Percentiles rank a stretch among this genome's conserved stretches.
These are phyloP conservation scores for Arthrobotrys conoides DNA, from an alignment of 2,329 filamentous ascomycete species.

Conservation along the genomic window DNA sequence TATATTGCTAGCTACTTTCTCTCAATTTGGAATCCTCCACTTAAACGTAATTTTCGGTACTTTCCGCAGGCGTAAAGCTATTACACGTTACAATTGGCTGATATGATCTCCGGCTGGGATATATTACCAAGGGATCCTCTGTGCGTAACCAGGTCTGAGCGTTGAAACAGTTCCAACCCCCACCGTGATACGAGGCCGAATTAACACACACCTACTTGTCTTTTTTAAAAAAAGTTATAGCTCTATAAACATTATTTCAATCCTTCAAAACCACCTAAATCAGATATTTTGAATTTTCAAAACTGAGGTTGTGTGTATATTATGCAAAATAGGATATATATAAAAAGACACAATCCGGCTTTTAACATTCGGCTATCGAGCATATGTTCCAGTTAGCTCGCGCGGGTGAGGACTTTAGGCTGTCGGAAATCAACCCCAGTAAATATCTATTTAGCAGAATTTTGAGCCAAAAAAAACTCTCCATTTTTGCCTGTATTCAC, in stretches of 20 bases:
- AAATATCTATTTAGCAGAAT: conserved; percentile 50
- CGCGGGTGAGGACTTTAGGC: conserved; percentile 37
- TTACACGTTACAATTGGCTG: conserved; percentile 28
- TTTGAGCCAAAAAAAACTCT: conserved; percentile 20
- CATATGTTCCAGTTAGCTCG: background rate
- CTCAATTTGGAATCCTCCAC: background rate
- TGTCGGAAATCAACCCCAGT: conserved; percentile 30
- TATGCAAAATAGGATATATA: conserved; percentile 19
- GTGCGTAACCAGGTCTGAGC: conserved; percentile 33
- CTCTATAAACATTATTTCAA: background rate
- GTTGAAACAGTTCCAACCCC: conserved; percentile 3
- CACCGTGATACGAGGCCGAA: background rate
- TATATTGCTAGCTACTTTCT: background rate
- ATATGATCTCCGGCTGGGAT: conserved; percentile 44
- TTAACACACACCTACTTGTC: background rate
- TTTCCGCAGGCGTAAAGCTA: background rate
- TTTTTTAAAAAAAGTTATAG: background rate
- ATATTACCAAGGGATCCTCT: conserved; percentile 21
- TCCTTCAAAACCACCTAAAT: background rate
- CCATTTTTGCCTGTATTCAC: conserved; percentile 45
- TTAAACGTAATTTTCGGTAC: background rate
- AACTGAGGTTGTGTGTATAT: conserved; percentile 1
- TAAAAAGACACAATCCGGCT: conserved; percentile 11
- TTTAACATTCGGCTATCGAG: conserved; percentile 37
- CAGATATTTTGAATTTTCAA: background rate